Conservation (phyloP, 1,139 yeast species). For the Blastobotrys persicus region DNA sequence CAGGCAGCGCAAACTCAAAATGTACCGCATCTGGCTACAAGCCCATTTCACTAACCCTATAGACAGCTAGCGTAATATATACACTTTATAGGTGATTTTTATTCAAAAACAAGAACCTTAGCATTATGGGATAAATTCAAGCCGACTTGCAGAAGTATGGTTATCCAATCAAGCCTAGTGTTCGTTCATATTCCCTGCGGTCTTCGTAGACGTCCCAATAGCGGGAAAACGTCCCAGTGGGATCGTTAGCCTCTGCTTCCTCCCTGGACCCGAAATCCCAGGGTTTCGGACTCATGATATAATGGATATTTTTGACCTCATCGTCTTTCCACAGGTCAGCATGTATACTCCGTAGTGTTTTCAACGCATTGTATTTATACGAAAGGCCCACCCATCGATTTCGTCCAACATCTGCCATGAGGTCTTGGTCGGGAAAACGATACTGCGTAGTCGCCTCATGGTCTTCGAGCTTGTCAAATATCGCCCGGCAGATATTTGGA, state of each 20-base stretch:
- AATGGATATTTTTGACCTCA: slow-evolving; percentile 53
- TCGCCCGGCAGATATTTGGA: slow-evolving; percentile 38
- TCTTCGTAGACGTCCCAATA: slow-evolving; percentile 7
- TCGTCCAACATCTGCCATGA: slow-evolving; percentile 50
- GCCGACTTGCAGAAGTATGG: background rate
- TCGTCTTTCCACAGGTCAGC: slow-evolving; percentile 43
- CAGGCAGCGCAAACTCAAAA: slow-evolving; percentile 84
- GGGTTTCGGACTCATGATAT: slow-evolving; percentile 55
- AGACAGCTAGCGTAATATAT: slow-evolving; percentile 2
- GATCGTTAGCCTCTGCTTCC: background rate
- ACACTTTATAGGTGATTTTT: too few relatives aligned
- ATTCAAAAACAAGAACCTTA: too few relatives aligned
- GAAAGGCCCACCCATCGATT: slow-evolving; percentile 50
- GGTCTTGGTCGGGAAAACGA: slow-evolving; percentile 57
- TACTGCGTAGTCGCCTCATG: slow-evolving; percentile 41
- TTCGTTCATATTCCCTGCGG: background rate
- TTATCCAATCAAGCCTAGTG: background rate
- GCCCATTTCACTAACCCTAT: slow-evolving; percentile 62
- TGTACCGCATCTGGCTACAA: slow-evolving; percentile 97
- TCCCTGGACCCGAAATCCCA: slow-evolving; percentile 42
- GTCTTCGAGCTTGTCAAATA: slow-evolving; percentile 39
- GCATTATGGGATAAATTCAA: background rate
- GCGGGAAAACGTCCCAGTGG: background rate
- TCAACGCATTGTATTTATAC: slow-evolving; percentile 52
- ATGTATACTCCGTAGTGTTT: slow-evolving; percentile 48